Percentiles rank a stretch among this genome's conserved stretches.
Evolutionary conservation across 345 rosid genomes (phyloP).

Genomic region (Mercurialis annua): DNA sequence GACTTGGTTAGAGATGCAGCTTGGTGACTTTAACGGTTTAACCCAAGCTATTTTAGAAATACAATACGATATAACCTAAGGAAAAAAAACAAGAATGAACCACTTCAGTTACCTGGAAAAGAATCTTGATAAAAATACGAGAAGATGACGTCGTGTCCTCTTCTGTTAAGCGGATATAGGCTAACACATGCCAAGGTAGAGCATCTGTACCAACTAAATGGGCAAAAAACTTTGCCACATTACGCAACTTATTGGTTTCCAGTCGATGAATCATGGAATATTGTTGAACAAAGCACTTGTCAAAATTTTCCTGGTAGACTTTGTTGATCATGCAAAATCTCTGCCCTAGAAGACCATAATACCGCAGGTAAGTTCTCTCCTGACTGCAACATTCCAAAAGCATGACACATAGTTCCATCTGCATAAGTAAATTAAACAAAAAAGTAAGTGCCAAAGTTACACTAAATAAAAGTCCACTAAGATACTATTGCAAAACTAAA

Average conservation of each 20-base stretch:
- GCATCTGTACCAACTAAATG: slow-evolving; percentile 93
- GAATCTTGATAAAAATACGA: slow-evolving; percentile 91
- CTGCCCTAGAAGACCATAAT: slow-evolving; percentile 87
- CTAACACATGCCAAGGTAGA: slow-evolving; percentile 89
- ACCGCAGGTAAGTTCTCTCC: slow-evolving; percentile 91
- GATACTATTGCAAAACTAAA: background rate
- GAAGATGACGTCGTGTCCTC: slow-evolving; percentile 95
- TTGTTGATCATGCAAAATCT: slow-evolving; percentile 94
- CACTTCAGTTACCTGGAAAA: slow-evolving; percentile 64
- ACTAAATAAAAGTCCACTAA: background rate
- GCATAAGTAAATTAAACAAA: slow-evolving; percentile 26
- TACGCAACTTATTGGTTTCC: slow-evolving; percentile 82
- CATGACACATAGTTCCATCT: slow-evolving; percentile 97
- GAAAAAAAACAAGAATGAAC: background rate
- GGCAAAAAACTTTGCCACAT: slow-evolving; percentile 93
- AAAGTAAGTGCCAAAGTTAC: background rate
- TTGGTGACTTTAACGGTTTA: no score
- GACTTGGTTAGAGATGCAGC: background rate
- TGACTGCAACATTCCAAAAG: slow-evolving; percentile 93
- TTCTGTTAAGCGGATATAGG: slow-evolving; percentile 80
- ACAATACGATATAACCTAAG: background rate
- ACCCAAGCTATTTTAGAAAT: background rate
- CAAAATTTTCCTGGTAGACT: slow-evolving; percentile 86
- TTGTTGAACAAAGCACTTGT: slow-evolving; percentile 85
- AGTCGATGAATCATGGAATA: slow-evolving; percentile 94